Evolutionary conservation across 169 alveolate genomes (phyloP).

Genomic region (Cryptosporidium ryanae): DNA sequence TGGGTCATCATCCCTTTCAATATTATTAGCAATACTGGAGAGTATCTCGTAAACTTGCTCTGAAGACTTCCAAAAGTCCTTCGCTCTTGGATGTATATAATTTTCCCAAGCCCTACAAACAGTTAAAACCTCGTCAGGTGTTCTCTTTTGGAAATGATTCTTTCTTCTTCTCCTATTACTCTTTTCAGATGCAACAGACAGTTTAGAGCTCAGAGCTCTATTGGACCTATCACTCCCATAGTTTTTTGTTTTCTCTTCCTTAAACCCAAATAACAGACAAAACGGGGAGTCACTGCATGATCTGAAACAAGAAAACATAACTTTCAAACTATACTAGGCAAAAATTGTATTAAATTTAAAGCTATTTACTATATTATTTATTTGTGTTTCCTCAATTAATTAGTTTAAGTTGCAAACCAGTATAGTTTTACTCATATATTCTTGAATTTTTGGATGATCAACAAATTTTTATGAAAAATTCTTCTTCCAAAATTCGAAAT

Average conservation of each 20-base stretch:
- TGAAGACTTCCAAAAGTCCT: slow-evolving; percentile 88
- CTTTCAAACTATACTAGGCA: no score
- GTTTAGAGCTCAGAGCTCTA: slow-evolving; percentile 61
- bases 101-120: slow-evolving; percentile 90
- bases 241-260: slow-evolving; percentile 26
- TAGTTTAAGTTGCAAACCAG: no score
- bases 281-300: slow-evolving; percentile 74
- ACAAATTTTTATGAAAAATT: no score
- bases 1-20: slow-evolving; percentile 88
- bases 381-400: not conserved
- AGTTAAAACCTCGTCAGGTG: slow-evolving; percentile 88
- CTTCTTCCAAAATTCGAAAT: no score
- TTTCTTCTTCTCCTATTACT: not conserved
- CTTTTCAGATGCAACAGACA: slow-evolving; percentile 37
- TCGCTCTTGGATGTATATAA: slow-evolving; percentile 92
- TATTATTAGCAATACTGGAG: slow-evolving; percentile 86
- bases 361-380: not conserved
- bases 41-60: slow-evolving; percentile 86
- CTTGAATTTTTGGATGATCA: no score
- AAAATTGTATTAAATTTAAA: not conserved
- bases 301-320: slow-evolving; percentile 70
- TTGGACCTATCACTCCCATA: slow-evolving; percentile 64
- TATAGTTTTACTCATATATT: no score
- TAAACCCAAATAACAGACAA: slow-evolving; percentile 60
- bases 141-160: slow-evolving; percentile 80